These are phyloP conservation scores for Elaeis guineensis DNA, from an alignment of 176 grass and related monocot genomes.

Conservation along the genomic window DNA sequence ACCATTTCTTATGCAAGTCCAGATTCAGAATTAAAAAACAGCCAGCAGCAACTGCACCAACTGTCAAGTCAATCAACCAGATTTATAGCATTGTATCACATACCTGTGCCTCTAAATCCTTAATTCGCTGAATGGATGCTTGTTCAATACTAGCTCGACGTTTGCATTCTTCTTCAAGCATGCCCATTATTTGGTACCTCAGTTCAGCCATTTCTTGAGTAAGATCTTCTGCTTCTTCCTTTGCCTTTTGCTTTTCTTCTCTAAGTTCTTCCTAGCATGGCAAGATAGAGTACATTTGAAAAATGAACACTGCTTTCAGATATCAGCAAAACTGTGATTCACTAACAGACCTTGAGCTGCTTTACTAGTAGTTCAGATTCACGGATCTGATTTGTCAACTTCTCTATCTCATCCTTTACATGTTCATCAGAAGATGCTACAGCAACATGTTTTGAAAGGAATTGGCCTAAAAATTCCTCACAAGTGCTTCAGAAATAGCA, in stretches of 20 bases:
- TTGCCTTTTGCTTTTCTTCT: slow-evolving; percentile 81
- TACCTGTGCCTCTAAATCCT: slow-evolving; percentile 90
- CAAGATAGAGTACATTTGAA: slow-evolving; percentile 9
- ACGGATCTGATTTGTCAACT: slow-evolving; percentile 37
- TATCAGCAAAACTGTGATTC: background rate
- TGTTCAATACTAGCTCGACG: slow-evolving; percentile 87
- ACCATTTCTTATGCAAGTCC: background rate
- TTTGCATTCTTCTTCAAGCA: slow-evolving; percentile 98
- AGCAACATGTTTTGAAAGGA: slow-evolving; percentile 21
- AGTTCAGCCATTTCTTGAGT: slow-evolving; percentile 99
- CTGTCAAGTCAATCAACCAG: background rate
- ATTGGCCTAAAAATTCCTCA: slow-evolving; percentile 5
- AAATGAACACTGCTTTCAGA: background rate
- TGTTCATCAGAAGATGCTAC: slow-evolving; percentile 23
- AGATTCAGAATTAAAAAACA: slow-evolving; percentile 3
- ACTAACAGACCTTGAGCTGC: slow-evolving; percentile 59
- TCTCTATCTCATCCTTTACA: slow-evolving; percentile 35
- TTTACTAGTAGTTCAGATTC: slow-evolving; percentile 73
- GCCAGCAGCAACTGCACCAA: background rate
- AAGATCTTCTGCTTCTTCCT: slow-evolving; percentile 93
- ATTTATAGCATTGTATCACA: background rate
- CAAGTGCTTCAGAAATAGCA: slow-evolving; percentile 36
- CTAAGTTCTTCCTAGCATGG: slow-evolving; percentile 76
- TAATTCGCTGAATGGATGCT: slow-evolving; percentile 87
- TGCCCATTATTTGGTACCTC: slow-evolving; percentile 86